Evolutionary conservation across 2,329 filamentous ascomycete genomes (phyloP).

Genomic region (Neophaeococcomyces aloes): DNA sequence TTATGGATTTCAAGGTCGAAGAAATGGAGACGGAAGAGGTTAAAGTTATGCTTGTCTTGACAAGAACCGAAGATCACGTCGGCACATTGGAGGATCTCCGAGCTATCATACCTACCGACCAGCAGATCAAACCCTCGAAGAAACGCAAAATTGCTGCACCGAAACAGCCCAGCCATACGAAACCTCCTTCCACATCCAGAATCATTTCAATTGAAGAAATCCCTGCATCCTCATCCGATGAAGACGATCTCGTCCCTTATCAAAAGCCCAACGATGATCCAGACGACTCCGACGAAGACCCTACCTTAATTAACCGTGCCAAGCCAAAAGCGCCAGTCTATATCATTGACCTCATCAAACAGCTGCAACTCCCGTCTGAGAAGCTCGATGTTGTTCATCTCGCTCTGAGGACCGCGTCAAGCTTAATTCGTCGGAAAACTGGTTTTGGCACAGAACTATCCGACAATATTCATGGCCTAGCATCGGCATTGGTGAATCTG

Average conservation of each 20-base stretch:
- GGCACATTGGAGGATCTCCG: conserved; percentile 49
- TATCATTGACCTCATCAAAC: conserved; percentile 23
- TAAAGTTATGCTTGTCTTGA: conserved; percentile 60
- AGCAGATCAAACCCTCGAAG: conserved; percentile 14
- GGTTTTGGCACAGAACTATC: conserved; percentile 79
- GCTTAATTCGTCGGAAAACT: conserved; percentile 76
- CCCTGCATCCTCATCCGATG: conserved; percentile 43
- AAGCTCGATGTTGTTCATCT: conserved; percentile 76
- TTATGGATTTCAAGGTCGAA: conserved; percentile 73
- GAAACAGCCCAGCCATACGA: conserved; percentile 13
- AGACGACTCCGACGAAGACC: conserved; percentile 88
- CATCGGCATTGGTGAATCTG: conserved; percentile 63
- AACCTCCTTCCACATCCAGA: conserved; percentile 26
- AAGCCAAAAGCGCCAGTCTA: conserved; percentile 72
- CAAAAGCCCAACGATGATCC: conserved; percentile 77
- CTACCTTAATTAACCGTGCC: conserved; percentile 71
- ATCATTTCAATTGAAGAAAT: conserved; percentile 54
- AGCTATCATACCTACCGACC: too few relatives aligned
- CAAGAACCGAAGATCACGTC: conserved; percentile 50
- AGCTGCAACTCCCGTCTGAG: conserved; percentile 62
- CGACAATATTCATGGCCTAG: conserved; percentile 73
- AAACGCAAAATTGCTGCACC: conserved; percentile 9
- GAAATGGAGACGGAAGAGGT: conserved; percentile 66
- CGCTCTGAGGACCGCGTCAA: conserved; percentile 63
- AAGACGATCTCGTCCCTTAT: conserved; percentile 64